Evolutionary conservation across 805 yeast species (phyloP).

Genomic region (Clavispora carvajalis): DNA sequence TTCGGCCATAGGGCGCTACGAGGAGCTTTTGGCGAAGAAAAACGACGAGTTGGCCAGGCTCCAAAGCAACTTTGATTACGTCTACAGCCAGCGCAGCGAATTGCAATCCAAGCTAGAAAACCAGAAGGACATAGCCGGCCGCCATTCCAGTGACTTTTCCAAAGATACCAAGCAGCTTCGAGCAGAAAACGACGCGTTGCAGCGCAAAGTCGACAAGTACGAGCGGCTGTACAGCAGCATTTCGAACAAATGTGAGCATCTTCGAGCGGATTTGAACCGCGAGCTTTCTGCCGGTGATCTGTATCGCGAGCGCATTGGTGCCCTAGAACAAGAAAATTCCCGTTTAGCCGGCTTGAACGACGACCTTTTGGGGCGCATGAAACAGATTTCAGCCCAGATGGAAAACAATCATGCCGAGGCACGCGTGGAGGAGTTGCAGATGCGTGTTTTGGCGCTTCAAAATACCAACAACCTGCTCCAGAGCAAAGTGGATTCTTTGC

Average conservation of each 20-base stretch:
- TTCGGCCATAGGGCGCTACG: constrained; percentile 16
- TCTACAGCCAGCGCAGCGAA: constrained; percentile 30
- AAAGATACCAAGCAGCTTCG: constrained; percentile 16
- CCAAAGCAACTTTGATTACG: constrained; percentile 32
- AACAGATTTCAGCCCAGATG: constrained; percentile 6
- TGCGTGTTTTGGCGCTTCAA: constrained; percentile 16
- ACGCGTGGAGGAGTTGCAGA: constrained; percentile 25
- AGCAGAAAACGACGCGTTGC: constrained; percentile 14
- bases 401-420: constrained; percentile 11
- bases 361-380: constrained; percentile 28
- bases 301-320: constrained; percentile 31
- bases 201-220: constrained; percentile 12
- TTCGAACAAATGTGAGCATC: constrained; percentile 26
- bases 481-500: constrained; percentile 44
- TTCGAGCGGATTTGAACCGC: constrained; percentile 31
- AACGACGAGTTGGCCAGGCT: constrained; percentile 28
- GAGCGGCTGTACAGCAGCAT: constrained; percentile 18
- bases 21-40: constrained; percentile 25
- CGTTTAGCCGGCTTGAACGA: constrained; percentile 28
- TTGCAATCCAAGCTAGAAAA: constrained; percentile 28
- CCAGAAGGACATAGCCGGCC: constrained; percentile 22
- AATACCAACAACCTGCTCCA: constrained; percentile 52
- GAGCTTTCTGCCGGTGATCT: constrained; percentile 32
- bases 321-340: constrained; percentile 22
- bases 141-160: constrained; percentile 15